Evolutionary conservation across 2,329 filamentous ascomycete species (phyloP).

Genomic region (Cladosporium halotolerans): DNA sequence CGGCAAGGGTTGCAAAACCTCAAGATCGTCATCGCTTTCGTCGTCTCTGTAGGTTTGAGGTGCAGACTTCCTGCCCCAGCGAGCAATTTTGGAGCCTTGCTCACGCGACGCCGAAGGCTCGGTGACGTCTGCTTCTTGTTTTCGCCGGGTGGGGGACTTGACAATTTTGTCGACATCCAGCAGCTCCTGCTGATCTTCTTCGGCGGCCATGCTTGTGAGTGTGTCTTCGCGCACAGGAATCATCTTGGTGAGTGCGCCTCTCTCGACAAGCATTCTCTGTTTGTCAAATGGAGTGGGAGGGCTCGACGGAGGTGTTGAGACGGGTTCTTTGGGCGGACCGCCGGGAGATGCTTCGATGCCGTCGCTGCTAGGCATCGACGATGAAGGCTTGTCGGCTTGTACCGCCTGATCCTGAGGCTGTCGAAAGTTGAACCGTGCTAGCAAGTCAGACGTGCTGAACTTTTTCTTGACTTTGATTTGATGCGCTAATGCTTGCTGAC

Average conservation of each 20-base stretch:
- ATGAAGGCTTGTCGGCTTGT: constrained; percentile 17
- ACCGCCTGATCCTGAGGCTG: constrained; percentile 1
- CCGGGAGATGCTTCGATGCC: constrained; percentile 14
- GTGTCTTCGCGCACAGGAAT: constrained; percentile 26
- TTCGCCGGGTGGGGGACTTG: constrained; percentile 20
- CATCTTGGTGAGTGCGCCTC: constrained; percentile 28
- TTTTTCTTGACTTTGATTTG: constrained; percentile 84
- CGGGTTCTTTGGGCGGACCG: constrained; percentile 17
- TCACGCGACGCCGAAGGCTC: not conserved
- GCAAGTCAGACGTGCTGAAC: constrained; percentile 73
- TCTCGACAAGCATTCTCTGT: constrained; percentile 26
- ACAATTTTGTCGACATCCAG: constrained; percentile 24
- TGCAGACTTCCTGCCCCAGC: constrained; percentile 29
- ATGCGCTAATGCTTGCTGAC: constrained; percentile 86
- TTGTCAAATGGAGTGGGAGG: constrained; percentile 33
- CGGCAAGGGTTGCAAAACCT: constrained; percentile 48
- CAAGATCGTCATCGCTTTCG: constrained; percentile 48
- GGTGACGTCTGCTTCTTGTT: not conserved
- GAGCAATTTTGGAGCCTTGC: constrained; percentile 23
- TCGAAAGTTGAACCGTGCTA: constrained; percentile 72
- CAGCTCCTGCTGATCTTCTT: constrained; percentile 23
- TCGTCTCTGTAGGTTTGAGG: constrained; percentile 37
- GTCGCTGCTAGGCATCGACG: constrained; percentile 28
- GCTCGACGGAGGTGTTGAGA: constrained; percentile 40
- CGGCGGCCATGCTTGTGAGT: constrained; percentile 18